These are phyloP conservation scores for Epichloe coenophiala DNA, from an alignment of 2,329 filamentous ascomycete genomes.

Conservation along the genomic window DNA sequence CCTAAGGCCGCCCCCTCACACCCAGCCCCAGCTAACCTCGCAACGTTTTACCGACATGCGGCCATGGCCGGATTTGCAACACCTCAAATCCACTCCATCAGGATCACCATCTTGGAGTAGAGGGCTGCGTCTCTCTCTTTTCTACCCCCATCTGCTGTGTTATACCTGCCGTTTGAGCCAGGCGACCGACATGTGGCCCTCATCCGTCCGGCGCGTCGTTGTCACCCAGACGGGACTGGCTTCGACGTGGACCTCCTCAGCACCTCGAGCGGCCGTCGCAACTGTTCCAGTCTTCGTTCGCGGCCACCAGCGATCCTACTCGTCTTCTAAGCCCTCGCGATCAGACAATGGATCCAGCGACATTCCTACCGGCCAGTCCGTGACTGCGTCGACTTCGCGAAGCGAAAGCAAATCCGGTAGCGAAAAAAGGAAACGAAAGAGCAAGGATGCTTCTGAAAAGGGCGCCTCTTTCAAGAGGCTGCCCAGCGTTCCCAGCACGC, in stretches of 20 bases:
- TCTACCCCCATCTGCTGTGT: constrained; percentile 4
- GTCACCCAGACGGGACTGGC: constrained; percentile 30
- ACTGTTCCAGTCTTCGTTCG: constrained; percentile 23
- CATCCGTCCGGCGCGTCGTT: constrained; percentile 41
- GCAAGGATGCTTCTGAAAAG: constrained; percentile 33
- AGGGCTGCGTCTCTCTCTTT: constrained; percentile 8
- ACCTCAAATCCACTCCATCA: constrained; percentile 17
- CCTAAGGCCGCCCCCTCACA: constrained; percentile 19
- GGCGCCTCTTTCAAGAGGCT: constrained; percentile 41
- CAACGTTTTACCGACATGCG: constrained; percentile 10
- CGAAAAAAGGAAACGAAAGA: constrained; percentile 45
- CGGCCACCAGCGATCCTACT: constrained; percentile 40
- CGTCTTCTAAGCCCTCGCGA: constrained; percentile 49
- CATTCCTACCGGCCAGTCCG: constrained; percentile 33
- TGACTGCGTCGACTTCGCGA: constrained; percentile 32
- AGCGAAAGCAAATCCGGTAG: constrained; percentile 28
- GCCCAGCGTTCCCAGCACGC: constrained; percentile 62
- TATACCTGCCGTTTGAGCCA: constrained; percentile 7
- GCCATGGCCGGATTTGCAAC: constrained; percentile 24
- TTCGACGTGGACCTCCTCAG: constrained; percentile 27
- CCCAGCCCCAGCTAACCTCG: neutral
- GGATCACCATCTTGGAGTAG: constrained; percentile 15
- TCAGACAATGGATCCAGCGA: constrained; percentile 42
- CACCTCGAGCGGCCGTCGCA: constrained; percentile 24
- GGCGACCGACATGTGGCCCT: constrained; percentile 35